These are phyloP conservation scores for Phanerochaete sordida DNA, from an alignment of 768 basidiomycete species.

Conservation along the genomic window DNA sequence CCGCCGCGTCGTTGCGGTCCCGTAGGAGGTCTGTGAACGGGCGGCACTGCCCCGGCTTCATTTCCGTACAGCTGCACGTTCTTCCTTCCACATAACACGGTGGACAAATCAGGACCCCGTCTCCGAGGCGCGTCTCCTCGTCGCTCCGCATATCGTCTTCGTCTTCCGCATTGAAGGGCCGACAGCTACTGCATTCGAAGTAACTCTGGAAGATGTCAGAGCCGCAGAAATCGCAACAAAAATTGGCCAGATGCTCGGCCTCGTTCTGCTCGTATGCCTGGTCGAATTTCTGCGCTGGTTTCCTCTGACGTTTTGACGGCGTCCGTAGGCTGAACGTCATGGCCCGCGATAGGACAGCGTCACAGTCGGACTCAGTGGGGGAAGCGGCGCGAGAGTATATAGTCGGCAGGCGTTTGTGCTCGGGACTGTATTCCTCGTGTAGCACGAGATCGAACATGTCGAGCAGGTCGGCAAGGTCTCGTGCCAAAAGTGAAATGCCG, in stretches of 20 bases:
- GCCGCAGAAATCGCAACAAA: slow-evolving; percentile 77
- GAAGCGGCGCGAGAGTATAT: slow-evolving; percentile 15
- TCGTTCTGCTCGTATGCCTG: neutral
- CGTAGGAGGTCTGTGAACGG: slow-evolving; percentile 43
- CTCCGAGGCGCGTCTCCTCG: slow-evolving; percentile 24
- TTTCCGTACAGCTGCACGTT: slow-evolving; percentile 56
- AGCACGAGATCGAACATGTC: slow-evolving; percentile 23
- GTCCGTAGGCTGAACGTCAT: neutral
- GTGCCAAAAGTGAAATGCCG: neutral
- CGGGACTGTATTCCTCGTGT: slow-evolving; percentile 18
- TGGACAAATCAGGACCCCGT: slow-evolving; percentile 57
- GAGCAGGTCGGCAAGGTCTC: slow-evolving; percentile 14
- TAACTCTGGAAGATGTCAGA: slow-evolving; percentile 81
- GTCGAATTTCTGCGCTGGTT: neutral
- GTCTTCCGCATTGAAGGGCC: neutral
- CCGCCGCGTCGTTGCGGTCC: slow-evolving; percentile 38
- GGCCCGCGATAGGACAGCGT: neutral
- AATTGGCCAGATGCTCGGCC: slow-evolving; percentile 2
- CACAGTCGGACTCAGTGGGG: neutral
- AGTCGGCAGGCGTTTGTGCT: slow-evolving; percentile 15
- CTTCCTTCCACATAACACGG: slow-evolving; percentile 78
- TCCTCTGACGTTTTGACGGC: slow-evolving; percentile 5
- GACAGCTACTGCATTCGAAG: slow-evolving; percentile 62
- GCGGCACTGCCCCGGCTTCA: slow-evolving; percentile 60
- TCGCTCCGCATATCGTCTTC: slow-evolving; percentile 12